Conservation (phyloP, 2,329 filamentous ascomycete species). For the Aspergillus transmontanensis region DNA sequence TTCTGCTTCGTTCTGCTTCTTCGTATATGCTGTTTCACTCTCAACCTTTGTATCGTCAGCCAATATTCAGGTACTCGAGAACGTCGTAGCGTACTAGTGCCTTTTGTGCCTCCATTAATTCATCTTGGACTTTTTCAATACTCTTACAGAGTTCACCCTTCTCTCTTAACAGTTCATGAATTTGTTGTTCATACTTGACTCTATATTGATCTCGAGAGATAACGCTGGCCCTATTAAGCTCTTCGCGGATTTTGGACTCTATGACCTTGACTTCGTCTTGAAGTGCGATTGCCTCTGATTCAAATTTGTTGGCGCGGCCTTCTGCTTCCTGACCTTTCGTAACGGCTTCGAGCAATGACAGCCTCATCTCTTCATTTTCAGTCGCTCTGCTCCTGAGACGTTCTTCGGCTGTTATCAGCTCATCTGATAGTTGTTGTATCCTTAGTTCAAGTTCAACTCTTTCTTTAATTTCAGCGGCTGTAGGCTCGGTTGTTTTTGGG, state of each 20-base stretch:
- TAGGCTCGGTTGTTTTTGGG: conserved; percentile 19
- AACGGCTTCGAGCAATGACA: conserved; percentile 23
- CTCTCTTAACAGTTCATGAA: conserved; percentile 29
- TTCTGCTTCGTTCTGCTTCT: conserved; percentile 16
- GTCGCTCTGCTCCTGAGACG: conserved; percentile 22
- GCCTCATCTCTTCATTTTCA: conserved; percentile 20
- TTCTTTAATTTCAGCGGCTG: conserved; percentile 29
- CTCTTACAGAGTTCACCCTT: conserved; percentile 28
- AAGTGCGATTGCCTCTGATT: conserved; percentile 26
- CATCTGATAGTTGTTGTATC: conserved; percentile 24
- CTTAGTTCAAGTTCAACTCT: conserved; percentile 28
- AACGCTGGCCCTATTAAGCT: conserved; percentile 34
- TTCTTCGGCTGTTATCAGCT: conserved; percentile 20
- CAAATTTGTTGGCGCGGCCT: conserved; percentile 16
- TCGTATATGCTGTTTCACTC: conserved; percentile 15
- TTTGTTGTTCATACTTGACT: conserved; percentile 32
- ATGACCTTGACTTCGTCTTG: conserved; percentile 22
- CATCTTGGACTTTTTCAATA: conserved; percentile 16
- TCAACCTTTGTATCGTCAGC: conserved; percentile 26
- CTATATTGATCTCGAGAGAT: conserved; percentile 30
- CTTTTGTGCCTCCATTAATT: conserved; percentile 23
- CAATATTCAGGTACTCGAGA: not conserved
- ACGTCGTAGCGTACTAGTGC: conserved; percentile 27
- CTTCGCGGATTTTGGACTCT: conserved; percentile 32
- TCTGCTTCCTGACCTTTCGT: conserved; percentile 22